A percentile compares a stretch with the other conserved stretches of the same genome.
Conservation (phyloP, 768 basidiomycete species). For the Russula brevipes region DNA sequence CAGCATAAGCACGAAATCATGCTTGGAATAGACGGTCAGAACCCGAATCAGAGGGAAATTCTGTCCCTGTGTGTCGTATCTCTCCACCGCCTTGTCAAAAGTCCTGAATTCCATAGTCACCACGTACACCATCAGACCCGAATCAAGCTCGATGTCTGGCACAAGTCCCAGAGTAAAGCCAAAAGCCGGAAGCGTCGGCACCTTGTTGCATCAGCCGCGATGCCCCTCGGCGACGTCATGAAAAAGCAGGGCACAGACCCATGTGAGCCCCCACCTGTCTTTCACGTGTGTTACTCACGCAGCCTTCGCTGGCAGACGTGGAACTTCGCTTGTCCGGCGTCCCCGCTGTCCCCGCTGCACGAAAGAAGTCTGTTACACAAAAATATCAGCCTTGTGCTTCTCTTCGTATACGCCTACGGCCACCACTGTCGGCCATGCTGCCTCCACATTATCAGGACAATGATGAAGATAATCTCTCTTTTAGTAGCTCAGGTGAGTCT, state of each 20-base stretch:
- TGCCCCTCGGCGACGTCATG: slow-evolving; percentile 50
- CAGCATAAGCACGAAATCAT: slow-evolving; percentile 49
- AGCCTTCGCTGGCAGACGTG: slow-evolving; percentile 3
- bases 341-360: slow-evolving; percentile 5
- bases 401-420: slow-evolving; percentile 19
- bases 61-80: slow-evolving; percentile 48
- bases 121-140: slow-evolving; percentile 37
- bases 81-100: not conserved
- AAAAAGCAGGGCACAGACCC: slow-evolving; percentile 44
- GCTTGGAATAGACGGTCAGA: slow-evolving; percentile 66
- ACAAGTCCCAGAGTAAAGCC: slow-evolving; percentile 51
- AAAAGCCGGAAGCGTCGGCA: slow-evolving; percentile 53
- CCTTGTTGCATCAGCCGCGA: slow-evolving; percentile 48
- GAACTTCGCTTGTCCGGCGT: slow-evolving; percentile 21
- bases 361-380: slow-evolving; percentile 18
- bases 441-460: not conserved
- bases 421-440: slow-evolving; percentile 4
- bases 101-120: slow-evolving; percentile 32
- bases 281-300: not conserved
- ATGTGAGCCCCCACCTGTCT: slow-evolving; percentile 35
- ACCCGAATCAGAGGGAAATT: slow-evolving; percentile 53
- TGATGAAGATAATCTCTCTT: slow-evolving; percentile 8
- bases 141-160: slow-evolving; percentile 53
- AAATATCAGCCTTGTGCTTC: slow-evolving; percentile 20
- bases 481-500: slow-evolving; percentile 13